Percentiles rank a stretch among this genome's conserved stretches.
Evolutionary conservation across 805 yeast species (phyloP).

Genomic region (Cyberlindnera sargentensis): DNA sequence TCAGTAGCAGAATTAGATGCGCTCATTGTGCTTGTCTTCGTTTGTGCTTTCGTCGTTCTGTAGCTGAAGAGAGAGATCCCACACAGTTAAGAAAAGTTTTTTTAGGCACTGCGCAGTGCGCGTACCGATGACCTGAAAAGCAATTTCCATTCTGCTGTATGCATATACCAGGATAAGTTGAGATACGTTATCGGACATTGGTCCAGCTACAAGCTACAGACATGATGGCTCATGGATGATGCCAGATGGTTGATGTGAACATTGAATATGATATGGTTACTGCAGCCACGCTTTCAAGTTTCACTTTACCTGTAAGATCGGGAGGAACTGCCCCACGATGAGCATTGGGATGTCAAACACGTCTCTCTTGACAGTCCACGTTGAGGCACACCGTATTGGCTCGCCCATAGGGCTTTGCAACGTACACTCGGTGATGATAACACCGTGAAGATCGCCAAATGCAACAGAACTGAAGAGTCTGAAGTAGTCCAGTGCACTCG

Average conservation of each 20-base stretch:
- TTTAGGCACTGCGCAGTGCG: too few relatives aligned
- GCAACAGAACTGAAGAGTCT: slow-evolving; percentile 53
- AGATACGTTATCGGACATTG: too few relatives aligned
- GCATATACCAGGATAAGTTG: too few relatives aligned
- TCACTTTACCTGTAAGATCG: slow-evolving; percentile 37
- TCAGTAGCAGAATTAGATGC: slow-evolving; percentile 52
- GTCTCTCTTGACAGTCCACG: slow-evolving; percentile 82
- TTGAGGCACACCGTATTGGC: slow-evolving; percentile 60
- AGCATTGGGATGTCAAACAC: slow-evolving; percentile 80
- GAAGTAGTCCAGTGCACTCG: slow-evolving; percentile 65
- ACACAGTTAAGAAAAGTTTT: not conserved
- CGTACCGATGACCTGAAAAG: too few relatives aligned
- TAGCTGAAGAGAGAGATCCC: too few relatives aligned
- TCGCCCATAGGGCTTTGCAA: slow-evolving; percentile 30
- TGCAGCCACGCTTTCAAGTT: too few relatives aligned
- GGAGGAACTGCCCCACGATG: slow-evolving; percentile 74
- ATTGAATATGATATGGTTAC: too few relatives aligned
- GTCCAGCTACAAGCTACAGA: too few relatives aligned
- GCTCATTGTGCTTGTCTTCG: slow-evolving; percentile 7
- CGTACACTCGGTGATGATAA: slow-evolving; percentile 33
- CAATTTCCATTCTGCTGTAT: too few relatives aligned
- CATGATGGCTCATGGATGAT: too few relatives aligned
- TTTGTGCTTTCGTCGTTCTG: too few relatives aligned
- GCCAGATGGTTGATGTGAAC: too few relatives aligned
- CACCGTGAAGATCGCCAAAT: slow-evolving; percentile 38